phyloP scores from a whole-genome alignment of 2,329 filamentous ascomycete genomes.

The Teratosphaeria viscida region DNA sequence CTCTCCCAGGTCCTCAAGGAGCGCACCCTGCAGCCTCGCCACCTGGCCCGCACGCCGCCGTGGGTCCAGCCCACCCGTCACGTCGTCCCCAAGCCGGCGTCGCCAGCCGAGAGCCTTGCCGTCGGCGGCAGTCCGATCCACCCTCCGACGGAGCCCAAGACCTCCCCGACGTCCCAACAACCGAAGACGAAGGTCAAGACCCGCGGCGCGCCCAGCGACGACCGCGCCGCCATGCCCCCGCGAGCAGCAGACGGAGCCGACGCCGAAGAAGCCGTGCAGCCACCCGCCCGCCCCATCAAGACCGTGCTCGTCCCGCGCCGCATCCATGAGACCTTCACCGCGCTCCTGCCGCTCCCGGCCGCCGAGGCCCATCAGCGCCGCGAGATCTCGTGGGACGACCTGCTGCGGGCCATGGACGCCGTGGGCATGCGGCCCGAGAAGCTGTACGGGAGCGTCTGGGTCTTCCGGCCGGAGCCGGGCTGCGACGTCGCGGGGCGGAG shows the following conservation, averaged over 20 bases:
- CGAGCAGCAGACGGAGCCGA: neutral
- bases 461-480: slow-evolving; percentile 37
- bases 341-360: slow-evolving; percentile 30
- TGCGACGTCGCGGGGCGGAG: slow-evolving; percentile 20
- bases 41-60: neutral
- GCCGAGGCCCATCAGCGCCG: slow-evolving; percentile 29
- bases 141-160: neutral
- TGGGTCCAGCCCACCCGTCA: neutral
- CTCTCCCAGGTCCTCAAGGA: neutral
- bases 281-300: slow-evolving; percentile 8
- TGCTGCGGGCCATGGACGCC: slow-evolving; percentile 41
- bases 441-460: slow-evolving; percentile 52
- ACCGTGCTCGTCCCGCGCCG: slow-evolving; percentile 1
- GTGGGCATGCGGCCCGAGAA: slow-evolving; percentile 46
- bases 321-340: slow-evolving; percentile 32
- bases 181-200: slow-evolving; percentile 17
- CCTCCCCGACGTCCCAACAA: slow-evolving; percentile 4
- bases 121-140: neutral
- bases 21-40: neutral
- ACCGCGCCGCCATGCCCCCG: neutral
- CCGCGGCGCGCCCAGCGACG: slow-evolving; percentile 6
- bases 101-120: neutral
- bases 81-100: neutral
- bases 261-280: neutral
- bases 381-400: slow-evolving; percentile 45